A percentile compares a stretch with the other conserved stretches of the same genome.
Conservation (phyloP, 352 stramenopile species). For the Phytophthora megakarya region DNA sequence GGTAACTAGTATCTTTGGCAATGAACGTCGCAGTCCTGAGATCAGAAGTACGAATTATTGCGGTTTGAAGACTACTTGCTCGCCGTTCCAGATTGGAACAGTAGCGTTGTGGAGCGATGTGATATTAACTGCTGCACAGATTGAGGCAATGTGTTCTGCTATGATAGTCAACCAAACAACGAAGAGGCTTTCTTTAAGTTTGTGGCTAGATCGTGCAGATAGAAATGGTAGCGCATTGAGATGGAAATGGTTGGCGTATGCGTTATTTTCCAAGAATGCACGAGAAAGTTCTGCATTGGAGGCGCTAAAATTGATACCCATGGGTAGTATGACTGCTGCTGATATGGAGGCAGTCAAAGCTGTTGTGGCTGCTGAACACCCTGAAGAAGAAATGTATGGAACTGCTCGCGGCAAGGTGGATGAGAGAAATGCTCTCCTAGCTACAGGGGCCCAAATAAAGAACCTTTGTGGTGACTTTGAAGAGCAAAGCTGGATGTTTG, state of each 20-base stretch:
- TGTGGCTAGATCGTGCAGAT: background rate
- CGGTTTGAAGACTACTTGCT: no score
- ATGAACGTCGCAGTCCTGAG: background rate
- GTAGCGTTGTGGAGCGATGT: constrained; percentile 1
- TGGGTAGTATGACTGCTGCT: background rate
- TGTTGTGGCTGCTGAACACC: constrained; percentile 4
- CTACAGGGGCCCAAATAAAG: background rate
- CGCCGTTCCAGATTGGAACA: background rate
- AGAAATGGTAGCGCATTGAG: background rate
- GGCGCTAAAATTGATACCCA: background rate
- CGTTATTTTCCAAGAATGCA: constrained; percentile 13
- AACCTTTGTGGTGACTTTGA: background rate
- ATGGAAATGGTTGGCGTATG: constrained; percentile 24
- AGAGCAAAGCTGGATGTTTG: background rate
- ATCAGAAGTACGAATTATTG: background rate
- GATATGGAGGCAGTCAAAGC: constrained; percentile 2
- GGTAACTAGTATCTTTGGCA: background rate
- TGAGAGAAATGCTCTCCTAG: background rate
- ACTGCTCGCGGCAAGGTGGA: background rate
- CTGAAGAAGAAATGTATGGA: constrained; percentile 8
- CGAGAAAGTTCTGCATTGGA: background rate
- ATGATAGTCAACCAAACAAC: background rate
- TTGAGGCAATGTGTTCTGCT: constrained; percentile 5
- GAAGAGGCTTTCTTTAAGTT: background rate
- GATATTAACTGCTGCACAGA: background rate